These are phyloP conservation scores for Mycena capillaripes DNA, from an alignment of 768 basidiomycete species.

Conservation along the genomic window DNA sequence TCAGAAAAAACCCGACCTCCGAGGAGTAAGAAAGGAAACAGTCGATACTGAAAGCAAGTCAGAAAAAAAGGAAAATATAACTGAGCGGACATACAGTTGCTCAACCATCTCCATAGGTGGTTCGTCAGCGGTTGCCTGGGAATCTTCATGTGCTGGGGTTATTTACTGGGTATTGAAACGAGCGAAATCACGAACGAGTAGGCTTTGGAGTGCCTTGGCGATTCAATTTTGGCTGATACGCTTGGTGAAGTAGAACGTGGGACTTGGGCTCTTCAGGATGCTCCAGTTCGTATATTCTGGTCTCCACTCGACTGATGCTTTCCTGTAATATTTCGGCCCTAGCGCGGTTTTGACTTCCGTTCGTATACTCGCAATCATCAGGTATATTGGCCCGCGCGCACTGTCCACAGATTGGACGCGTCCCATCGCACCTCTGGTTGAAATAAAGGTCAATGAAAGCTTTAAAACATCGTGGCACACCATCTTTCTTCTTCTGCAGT, in stretches of 20 bases:
- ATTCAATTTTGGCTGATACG: not conserved
- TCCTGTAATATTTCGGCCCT: conserved; percentile 66
- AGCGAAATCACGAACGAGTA: not conserved
- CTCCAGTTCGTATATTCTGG: conserved; percentile 62
- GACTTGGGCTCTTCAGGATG: conserved; percentile 42
- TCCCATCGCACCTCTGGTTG: conserved; percentile 68
- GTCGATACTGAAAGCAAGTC: conserved; percentile 33
- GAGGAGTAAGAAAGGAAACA: conserved; percentile 62
- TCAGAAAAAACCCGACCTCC: conserved; percentile 71
- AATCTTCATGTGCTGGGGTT: not conserved
- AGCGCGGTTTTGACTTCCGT: conserved; percentile 60
- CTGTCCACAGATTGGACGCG: conserved; percentile 65
- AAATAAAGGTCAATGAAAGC: not conserved
- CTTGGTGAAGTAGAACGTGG: not conserved
- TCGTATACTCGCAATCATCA: conserved; percentile 73
- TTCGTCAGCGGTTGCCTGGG: conserved; percentile 37
- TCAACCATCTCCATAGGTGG: conserved; percentile 49
- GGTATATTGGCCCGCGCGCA: conserved; percentile 61
- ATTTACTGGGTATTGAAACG: not conserved
- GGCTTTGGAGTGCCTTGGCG: not conserved
- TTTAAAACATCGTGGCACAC: not conserved
- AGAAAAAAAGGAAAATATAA: not conserved
- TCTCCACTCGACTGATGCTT: conserved; percentile 60
- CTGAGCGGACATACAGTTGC: conserved; percentile 45
- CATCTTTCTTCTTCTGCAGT: conserved; percentile 34